phyloP scores from a whole-genome alignment of 352 stramenopile species.

The Aphanomyces stellatus region DNA sequence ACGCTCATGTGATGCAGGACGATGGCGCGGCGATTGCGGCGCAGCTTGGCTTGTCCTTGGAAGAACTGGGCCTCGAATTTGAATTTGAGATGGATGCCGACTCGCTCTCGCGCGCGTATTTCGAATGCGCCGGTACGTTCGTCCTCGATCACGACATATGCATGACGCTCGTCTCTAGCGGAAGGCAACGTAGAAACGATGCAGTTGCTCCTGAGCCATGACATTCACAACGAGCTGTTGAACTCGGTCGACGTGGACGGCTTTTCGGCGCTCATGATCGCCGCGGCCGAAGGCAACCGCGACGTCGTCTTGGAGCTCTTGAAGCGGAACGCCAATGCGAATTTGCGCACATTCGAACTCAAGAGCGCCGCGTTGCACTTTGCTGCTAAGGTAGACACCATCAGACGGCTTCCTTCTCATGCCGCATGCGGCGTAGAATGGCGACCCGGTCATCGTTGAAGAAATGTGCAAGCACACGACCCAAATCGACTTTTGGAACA shows the following conservation, averaged over 20 bases:
- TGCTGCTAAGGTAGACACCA: conserved; percentile 48
- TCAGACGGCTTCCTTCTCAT: background rate
- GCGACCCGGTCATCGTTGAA: conserved; percentile 49
- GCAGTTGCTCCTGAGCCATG: conserved; percentile 43
- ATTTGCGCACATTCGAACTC: conserved; percentile 58
- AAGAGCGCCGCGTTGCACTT: conserved; percentile 70
- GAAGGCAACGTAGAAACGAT: conserved; percentile 51
- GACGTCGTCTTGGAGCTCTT: conserved; percentile 51
- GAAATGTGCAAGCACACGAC: conserved; percentile 59
- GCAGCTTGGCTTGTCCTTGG: background rate
- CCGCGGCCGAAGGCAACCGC: conserved; percentile 55
- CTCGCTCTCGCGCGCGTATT: background rate
- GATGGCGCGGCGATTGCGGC: background rate
- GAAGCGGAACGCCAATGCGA: conserved; percentile 43
- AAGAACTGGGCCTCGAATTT: conserved; percentile 10
- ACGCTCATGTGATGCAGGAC: too few species aligned
- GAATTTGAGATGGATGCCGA: conserved; percentile 16
- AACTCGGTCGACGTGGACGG: conserved; percentile 76
- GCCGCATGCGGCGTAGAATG: conserved; percentile 32
- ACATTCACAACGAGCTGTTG: conserved; percentile 43
- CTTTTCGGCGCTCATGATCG: conserved; percentile 81
- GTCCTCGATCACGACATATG: background rate
- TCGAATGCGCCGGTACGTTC: conserved; percentile 5
- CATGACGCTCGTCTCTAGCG: conserved; percentile 37
- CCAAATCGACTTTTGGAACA: conserved; percentile 56